Evolutionary conservation across 106 monocot genomes (phyloP).

Genomic region (Dioscorea alata): DNA sequence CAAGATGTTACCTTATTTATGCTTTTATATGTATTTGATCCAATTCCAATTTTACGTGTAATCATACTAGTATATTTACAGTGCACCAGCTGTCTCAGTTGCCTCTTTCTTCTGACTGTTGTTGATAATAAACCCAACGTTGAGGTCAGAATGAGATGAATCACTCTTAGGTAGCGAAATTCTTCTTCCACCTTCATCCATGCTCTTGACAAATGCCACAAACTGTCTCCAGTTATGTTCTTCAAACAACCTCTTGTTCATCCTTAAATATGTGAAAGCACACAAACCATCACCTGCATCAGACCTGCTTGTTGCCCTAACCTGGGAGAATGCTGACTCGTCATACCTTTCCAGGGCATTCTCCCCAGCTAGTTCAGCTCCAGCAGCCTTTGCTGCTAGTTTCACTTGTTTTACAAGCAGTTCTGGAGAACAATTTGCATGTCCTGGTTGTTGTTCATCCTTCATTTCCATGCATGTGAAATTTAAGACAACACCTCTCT

Average conservation of each 20-base stretch:
- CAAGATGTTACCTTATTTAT: not conserved
- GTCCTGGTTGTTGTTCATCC: slow-evolving; percentile 51
- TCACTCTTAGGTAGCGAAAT: slow-evolving; percentile 16
- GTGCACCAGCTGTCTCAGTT: not conserved
- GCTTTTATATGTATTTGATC: not conserved
- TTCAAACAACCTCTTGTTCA: slow-evolving; percentile 71
- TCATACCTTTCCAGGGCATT: slow-evolving; percentile 82
- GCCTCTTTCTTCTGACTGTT: slow-evolving; percentile 8
- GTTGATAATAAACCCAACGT: slow-evolving; percentile 29
- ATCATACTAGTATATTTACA: not conserved
- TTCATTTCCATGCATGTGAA: slow-evolving; percentile 93
- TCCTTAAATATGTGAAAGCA: slow-evolving; percentile 75
- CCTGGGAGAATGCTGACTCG: slow-evolving; percentile 44
- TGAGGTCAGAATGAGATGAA: slow-evolving; percentile 30
- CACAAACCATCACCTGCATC: slow-evolving; percentile 23
- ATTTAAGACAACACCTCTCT: slow-evolving; percentile 41
- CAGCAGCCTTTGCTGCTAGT: slow-evolving; percentile 24
- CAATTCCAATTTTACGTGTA: not conserved
- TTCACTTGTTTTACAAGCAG: slow-evolving; percentile 56
- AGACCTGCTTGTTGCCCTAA: slow-evolving; percentile 33
- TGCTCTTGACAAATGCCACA: slow-evolving; percentile 45
- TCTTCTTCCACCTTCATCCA: slow-evolving; percentile 34
- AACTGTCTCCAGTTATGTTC: slow-evolving; percentile 51
- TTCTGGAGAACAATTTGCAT: slow-evolving; percentile 53
- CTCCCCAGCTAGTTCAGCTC: slow-evolving; percentile 66